Percentiles rank a stretch among this genome's conserved stretches.
These are phyloP conservation scores for Fagopyrum homotropicum DNA, from an alignment of 148 eudicot species.

Conservation along the genomic window DNA sequence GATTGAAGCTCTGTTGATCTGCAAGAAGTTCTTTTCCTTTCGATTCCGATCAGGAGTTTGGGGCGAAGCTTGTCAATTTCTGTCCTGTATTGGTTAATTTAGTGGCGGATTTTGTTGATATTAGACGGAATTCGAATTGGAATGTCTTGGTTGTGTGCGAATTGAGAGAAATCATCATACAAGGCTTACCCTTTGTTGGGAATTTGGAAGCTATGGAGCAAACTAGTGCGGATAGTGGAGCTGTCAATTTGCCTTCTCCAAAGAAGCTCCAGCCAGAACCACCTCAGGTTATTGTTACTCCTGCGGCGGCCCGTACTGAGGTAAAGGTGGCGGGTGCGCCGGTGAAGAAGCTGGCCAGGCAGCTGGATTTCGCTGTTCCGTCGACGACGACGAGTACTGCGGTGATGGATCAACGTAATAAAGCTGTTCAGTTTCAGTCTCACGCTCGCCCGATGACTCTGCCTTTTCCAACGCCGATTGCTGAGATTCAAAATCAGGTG, in stretches of 20 bases:
- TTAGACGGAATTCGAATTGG: background rate
- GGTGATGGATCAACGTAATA: conserved; percentile 3
- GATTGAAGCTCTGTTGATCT: background rate
- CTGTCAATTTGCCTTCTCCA: conserved; percentile 36
- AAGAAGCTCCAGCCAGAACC: conserved; percentile 15
- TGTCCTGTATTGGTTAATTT: background rate
- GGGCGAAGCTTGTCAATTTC: background rate
- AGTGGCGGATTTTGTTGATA: background rate
- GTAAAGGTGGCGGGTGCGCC: conserved; percentile 25
- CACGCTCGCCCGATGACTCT: background rate
- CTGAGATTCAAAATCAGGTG: conserved; percentile 6
- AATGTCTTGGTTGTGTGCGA: conserved; percentile 8
- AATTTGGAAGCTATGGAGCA: conserved; percentile 13
- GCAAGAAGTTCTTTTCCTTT: background rate
- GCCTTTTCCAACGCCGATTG: background rate
- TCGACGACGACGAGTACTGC: conserved; percentile 13
- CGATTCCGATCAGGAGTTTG: conserved; percentile 7
- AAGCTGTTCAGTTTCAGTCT: background rate
- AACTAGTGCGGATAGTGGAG: conserved; percentile 38
- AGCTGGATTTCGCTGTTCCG: conserved; percentile 55
- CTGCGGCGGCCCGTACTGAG: background rate
- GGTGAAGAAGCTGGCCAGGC: conserved; percentile 63
- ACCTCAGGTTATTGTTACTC: conserved; percentile 3
- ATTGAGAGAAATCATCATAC: background rate
- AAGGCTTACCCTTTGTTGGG: conserved; percentile 8